Conservation (phyloP, 495 filamentous ascomycete species). For the Rusavskia elegans region DNA sequence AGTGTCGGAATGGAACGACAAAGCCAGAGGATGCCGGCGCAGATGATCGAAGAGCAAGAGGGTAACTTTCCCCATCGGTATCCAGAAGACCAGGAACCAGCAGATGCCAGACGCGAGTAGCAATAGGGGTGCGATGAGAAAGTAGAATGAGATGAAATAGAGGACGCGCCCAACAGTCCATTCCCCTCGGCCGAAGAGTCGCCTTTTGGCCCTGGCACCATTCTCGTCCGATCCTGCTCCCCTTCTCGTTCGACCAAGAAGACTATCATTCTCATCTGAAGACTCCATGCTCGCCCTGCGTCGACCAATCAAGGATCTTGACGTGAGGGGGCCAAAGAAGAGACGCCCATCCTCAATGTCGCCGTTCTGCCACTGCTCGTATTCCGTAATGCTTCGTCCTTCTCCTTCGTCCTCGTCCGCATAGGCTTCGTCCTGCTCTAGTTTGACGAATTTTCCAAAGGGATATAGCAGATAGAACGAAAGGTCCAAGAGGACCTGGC, state of each 20-base stretch:
- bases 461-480: conserved; percentile 84
- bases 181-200: conserved; percentile 86
- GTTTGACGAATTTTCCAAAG: conserved; percentile 86
- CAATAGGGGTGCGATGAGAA: conserved; percentile 76
- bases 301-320: conserved; percentile 73
- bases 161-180: conserved; percentile 90
- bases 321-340: conserved; percentile 78
- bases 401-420: conserved; percentile 95
- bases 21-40: conserved; percentile 75
- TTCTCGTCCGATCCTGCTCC: conserved; percentile 31
- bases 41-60: conserved; percentile 83
- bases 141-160: conserved; percentile 96
- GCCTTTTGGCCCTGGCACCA: conserved; percentile 55
- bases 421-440: conserved; percentile 88
- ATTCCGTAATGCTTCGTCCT: conserved; percentile 96
- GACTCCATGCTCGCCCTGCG: conserved; percentile 82
- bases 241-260: conserved; percentile 54
- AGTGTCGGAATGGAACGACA: conserved; percentile 83
- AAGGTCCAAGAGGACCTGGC: conserved; percentile 67
- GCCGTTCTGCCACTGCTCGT: conserved; percentile 97
- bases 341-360: conserved; percentile 89
- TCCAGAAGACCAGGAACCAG: conserved; percentile 94
- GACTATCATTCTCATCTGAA: conserved; percentile 71
- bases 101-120: conserved; percentile 75
- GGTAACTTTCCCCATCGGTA: conserved; percentile 95